Percentiles rank a stretch among this genome's conserved stretches.
Conservation (phyloP, 2,329 filamentous ascomycete genomes). For the Fusarium pininemorale region DNA sequence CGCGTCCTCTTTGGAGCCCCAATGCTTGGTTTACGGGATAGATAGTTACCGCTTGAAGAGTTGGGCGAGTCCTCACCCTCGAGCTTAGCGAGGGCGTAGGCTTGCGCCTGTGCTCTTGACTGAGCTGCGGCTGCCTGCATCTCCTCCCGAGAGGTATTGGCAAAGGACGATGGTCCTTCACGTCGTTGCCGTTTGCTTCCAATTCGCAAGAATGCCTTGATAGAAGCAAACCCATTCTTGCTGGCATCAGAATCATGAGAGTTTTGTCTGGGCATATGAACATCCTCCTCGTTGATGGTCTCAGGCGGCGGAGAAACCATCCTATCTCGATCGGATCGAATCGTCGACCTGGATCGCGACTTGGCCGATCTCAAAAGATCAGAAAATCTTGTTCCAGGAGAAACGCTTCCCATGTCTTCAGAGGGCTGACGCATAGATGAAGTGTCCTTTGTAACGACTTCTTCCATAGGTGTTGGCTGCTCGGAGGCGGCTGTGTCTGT, state of each 20-base stretch:
- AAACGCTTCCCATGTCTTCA: constrained; percentile 36
- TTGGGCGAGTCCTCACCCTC: constrained; percentile 46
- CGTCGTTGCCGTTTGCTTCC: constrained; percentile 66
- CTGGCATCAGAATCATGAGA: constrained; percentile 66
- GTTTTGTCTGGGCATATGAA: constrained; percentile 59
- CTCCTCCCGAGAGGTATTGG: constrained; percentile 90
- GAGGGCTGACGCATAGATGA: constrained; percentile 29
- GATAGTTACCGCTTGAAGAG: constrained; percentile 37
- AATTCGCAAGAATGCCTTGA: constrained; percentile 81
- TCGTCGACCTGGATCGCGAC: constrained; percentile 61
- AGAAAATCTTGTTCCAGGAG: constrained; percentile 42
- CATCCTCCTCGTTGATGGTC: constrained; percentile 59
- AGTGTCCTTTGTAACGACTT: constrained; percentile 36
- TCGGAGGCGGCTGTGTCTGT: constrained; percentile 41
- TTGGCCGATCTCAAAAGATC: constrained; percentile 58
- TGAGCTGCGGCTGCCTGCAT: constrained; percentile 61
- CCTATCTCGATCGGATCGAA: constrained; percentile 53
- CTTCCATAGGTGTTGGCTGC: constrained; percentile 36
- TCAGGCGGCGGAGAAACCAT: constrained; percentile 48
- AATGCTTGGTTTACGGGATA: constrained; percentile 49
- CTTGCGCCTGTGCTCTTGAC: constrained; percentile 44
- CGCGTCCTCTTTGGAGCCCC: constrained; percentile 78
- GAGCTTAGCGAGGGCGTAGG: constrained; percentile 47
- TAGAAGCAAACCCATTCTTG: constrained; percentile 59
- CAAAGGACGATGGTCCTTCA: constrained; percentile 78